A percentile compares a stretch with the other conserved stretches of the same genome.
Evolutionary conservation across 495 filamentous ascomycete species (phyloP).

Genomic region (Pyrenula massariospora): DNA sequence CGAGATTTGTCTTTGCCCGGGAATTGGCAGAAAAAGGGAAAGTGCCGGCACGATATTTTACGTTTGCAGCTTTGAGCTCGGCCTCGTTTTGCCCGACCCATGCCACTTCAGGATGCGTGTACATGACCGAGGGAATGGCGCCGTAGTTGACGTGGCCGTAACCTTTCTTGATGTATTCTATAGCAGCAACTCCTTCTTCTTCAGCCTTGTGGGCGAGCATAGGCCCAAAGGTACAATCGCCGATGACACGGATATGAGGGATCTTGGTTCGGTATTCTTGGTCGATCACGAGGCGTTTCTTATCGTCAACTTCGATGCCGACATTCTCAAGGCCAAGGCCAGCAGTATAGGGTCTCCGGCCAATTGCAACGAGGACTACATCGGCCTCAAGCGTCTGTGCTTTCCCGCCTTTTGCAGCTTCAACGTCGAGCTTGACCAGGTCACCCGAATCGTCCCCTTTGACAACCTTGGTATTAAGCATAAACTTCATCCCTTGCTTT

Average conservation of each 20-base stretch:
- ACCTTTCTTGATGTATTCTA: constrained; percentile 95
- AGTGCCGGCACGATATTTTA: constrained; percentile 81
- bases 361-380: constrained; percentile 94
- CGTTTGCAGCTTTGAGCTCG: constrained; percentile 77
- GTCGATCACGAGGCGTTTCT: constrained; percentile 90
- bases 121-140: constrained; percentile 97
- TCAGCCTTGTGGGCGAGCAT: constrained; percentile 99
- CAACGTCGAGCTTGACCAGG: constrained; percentile 65
- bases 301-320: constrained; percentile 87
- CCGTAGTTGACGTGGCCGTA: constrained; percentile 98
- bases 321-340: constrained; percentile 89
- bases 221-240: constrained; percentile 93
- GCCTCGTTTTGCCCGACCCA: constrained; percentile 99
- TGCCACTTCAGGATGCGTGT: constrained; percentile 95
- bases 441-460: constrained; percentile 71
- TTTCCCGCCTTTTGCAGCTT: constrained; percentile 95
- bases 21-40: constrained; percentile 98
- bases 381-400: constrained; percentile 84
- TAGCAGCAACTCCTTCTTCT: constrained; percentile 87
- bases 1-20: constrained; percentile 95
- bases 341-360: constrained; percentile 85
- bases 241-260: constrained; percentile 91
- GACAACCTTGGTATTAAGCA: constrained; percentile 88
- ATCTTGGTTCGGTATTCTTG: constrained; percentile 96
- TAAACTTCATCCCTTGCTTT: constrained; percentile 98